phyloP scores from a whole-genome alignment of 352 stramenopile genomes.

The Phytopythium montanum region DNA sequence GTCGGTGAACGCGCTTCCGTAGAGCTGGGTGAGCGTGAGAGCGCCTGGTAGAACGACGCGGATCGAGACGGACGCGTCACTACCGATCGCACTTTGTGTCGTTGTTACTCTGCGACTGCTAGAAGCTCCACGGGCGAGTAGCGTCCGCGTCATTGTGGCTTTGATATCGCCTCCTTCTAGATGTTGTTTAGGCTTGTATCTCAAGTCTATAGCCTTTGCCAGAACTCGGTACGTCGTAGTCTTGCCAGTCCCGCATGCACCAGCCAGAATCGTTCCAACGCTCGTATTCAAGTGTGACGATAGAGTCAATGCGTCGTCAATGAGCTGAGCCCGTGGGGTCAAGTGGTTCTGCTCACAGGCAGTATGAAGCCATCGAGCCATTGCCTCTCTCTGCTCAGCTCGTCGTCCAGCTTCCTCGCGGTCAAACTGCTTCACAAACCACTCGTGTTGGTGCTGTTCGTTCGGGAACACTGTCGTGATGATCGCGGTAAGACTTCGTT shows the following conservation, averaged over 20 bases:
- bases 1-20: constrained; percentile 34
- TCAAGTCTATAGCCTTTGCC: constrained; percentile 15
- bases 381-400: neutral
- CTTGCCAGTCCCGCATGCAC: constrained; percentile 31
- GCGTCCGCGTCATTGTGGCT: neutral
- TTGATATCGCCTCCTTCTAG: neutral
- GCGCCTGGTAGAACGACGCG: constrained; percentile 33
- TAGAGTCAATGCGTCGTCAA: constrained; percentile 13
- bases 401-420: constrained; percentile 5
- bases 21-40: constrained; percentile 41
- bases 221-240: constrained; percentile 31
- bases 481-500: neutral
- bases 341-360: constrained; percentile 17
- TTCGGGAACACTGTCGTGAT: constrained; percentile 12
- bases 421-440: constrained; percentile 21
- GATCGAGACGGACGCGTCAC: constrained; percentile 9
- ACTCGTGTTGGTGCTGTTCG: constrained; percentile 9
- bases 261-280: constrained; percentile 21
- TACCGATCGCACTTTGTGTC: neutral
- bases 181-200: neutral
- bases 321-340: constrained; percentile 14
- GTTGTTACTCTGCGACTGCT: neutral
- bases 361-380: constrained; percentile 10
- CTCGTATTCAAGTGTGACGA: constrained; percentile 12
- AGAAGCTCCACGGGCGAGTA: neutral